Base-by-base conservation (phyloP, 2,329 filamentous ascomycete species). In the Aspergillus sp. region DNA sequence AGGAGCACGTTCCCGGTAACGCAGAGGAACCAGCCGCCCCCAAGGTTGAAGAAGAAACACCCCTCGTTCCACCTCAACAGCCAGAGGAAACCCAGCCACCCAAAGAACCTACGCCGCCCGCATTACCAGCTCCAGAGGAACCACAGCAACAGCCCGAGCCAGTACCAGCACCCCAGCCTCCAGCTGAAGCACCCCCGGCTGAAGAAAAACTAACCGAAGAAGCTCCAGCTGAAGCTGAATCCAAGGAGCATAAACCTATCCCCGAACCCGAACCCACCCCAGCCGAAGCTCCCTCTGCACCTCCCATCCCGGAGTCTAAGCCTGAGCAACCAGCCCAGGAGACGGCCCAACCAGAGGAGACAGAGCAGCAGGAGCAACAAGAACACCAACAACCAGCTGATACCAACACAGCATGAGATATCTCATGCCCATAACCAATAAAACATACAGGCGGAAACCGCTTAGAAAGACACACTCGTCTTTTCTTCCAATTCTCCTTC, bases 31-130 rank as follows among this genome's bases (percentile, higher is more conserved):
- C 30, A 23, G 32, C 32, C 4, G 50, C 47, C 17, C 21, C 48
- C 7, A 17, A 47, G 21, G 32, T 41, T 23, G 21, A 21, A 32
- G 28, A 49, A 48, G 55, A 28, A 55, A 39, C 57, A 25, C 47
- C 48, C 41, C 19, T 28, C 5, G 25, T 51, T 41, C 21, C 25
- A 51, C 8, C 36, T 23, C 52, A 48, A n/a, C 32, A 48, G 13
- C 36, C 52, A 50, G 21, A 32, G 21, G 55, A 55, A 55, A 5
- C 53, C 12, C 25, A 55, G 45, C 25, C 39, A 32, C 38, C 52
- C 6, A 47, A 32, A n/a, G n/a, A 41, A 38, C 21, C 17, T n/a
- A 36, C 57, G 9, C 25, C 57, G 30, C 13, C 49, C 41, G 49
- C 28, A 36, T 49, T 41, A 45, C 30, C 47, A 23, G 47, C 21